These are phyloP conservation scores for Cladophialophora psammophila DNA, from an alignment of 2,329 filamentous ascomycete species.

Conservation along the genomic window DNA sequence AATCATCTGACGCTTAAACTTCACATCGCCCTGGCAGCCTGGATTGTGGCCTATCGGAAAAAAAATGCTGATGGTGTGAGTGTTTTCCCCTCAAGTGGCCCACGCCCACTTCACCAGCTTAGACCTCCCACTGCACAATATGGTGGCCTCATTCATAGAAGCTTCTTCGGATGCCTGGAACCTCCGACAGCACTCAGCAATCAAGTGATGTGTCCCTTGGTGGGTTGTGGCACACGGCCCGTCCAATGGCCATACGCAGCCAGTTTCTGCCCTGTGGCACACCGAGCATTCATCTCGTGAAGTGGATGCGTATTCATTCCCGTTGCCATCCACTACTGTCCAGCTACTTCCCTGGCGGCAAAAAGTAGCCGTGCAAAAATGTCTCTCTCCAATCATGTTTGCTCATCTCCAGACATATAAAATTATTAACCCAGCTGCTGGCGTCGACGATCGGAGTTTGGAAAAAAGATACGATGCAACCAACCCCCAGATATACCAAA, in stretches of 20 bases:
- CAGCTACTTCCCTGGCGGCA: constrained; percentile 13
- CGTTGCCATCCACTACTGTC: background rate
- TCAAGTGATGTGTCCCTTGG: background rate
- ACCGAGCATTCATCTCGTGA: background rate
- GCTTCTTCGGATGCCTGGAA: background rate
- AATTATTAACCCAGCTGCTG: constrained; percentile 10
- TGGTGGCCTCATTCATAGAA: background rate
- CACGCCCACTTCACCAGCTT: background rate
- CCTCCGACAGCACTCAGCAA: background rate
- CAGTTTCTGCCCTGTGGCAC: background rate
- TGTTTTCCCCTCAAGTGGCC: background rate
- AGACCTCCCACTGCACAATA: background rate
- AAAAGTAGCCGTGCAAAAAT: background rate
- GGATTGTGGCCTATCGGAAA: background rate
- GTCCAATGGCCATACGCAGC: constrained; percentile 1
- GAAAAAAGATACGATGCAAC: constrained; percentile 8
- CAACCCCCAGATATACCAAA: constrained; percentile 17
- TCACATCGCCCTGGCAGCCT: background rate
- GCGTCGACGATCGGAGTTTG: background rate
- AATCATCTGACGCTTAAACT: constrained; percentile 1
- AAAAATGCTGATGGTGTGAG: constrained; percentile 5
- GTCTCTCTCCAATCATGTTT: background rate
- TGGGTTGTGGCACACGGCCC: background rate
- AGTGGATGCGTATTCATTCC: background rate
- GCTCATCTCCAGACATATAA: constrained; percentile 15